Conservation (phyloP, 2,329 filamentous ascomycete genomes). For the Nannizzia gypsea region DNA sequence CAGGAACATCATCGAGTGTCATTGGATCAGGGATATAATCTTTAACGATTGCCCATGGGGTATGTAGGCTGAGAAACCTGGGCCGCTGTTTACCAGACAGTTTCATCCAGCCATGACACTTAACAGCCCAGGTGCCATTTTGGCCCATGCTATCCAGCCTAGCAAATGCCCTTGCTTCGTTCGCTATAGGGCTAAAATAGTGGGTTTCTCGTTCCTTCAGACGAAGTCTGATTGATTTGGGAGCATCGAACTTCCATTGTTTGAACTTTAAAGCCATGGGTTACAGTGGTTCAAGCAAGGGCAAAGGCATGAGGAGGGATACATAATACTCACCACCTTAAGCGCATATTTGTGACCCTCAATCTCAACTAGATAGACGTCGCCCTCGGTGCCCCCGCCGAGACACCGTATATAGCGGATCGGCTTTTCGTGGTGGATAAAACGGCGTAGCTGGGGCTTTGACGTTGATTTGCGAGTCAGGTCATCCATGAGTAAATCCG, state of each 20-base stretch:
- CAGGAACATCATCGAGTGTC: slow-evolving; percentile 9
- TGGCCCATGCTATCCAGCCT: slow-evolving; percentile 10
- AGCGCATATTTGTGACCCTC: slow-evolving; percentile 6
- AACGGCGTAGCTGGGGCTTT: slow-evolving; percentile 10
- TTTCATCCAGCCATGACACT: slow-evolving; percentile 13
- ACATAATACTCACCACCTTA: slow-evolving; percentile 10
- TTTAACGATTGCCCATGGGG: slow-evolving; percentile 13
- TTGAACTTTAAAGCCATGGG: background rate
- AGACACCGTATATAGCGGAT: slow-evolving; percentile 1
- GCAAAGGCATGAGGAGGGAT: background rate
- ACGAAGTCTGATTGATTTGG: background rate
- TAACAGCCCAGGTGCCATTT: slow-evolving; percentile 14
- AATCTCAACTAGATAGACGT: slow-evolving; percentile 8
- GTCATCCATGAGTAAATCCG: slow-evolving; percentile 11
- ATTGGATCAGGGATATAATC: slow-evolving; percentile 8
- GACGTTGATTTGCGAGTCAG: slow-evolving; percentile 6
- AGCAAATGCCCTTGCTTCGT: slow-evolving; percentile 12
- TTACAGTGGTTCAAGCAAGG: background rate
- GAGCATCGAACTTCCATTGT: background rate
- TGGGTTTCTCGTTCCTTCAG: background rate
- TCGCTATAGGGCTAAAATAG: slow-evolving; percentile 7
- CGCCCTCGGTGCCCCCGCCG: slow-evolving; percentile 8
- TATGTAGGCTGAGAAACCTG: background rate
- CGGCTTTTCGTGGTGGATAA: slow-evolving; percentile 11
- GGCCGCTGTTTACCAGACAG: slow-evolving; percentile 8